These are phyloP conservation scores for Neotropicomus parvogracilis DNA, from an alignment of 1,284 basidiomycete species.

Conservation along the genomic window DNA sequence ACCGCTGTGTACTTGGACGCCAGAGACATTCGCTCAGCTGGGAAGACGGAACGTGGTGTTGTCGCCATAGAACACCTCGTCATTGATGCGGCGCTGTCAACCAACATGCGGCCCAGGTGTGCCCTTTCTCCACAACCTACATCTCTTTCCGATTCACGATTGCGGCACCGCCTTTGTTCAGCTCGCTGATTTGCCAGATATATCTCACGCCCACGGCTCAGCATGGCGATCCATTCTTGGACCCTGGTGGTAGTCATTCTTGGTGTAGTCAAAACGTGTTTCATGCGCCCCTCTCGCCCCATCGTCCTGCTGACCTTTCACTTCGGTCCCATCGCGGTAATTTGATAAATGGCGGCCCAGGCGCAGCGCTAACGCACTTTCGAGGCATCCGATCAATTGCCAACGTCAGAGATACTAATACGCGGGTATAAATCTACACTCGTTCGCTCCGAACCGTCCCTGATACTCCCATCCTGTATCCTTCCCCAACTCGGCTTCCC, in stretches of 20 bases:
- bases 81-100: constrained; percentile 33
- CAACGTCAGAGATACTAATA: constrained; percentile 30
- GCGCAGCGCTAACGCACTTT: constrained; percentile 30
- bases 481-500: constrained; percentile 18
- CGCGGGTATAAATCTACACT: constrained; percentile 32
- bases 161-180: constrained; percentile 24
- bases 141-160: constrained; percentile 23
- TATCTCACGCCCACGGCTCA: constrained; percentile 21
- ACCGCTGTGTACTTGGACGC: too few relatives aligned
- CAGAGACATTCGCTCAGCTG: too few relatives aligned
- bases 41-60: constrained; percentile 28
- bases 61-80: constrained; percentile 31
- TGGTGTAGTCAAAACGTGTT: constrained; percentile 33
- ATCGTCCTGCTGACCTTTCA: constrained; percentile 24
- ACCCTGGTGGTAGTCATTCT: constrained; percentile 9
- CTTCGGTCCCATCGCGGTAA: constrained; percentile 28
- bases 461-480: constrained; percentile 26
- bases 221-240: constrained; percentile 27
- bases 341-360: constrained; percentile 35
- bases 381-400: constrained; percentile 32
- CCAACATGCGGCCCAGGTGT: constrained; percentile 34
- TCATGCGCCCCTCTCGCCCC: constrained; percentile 28
- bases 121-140: constrained; percentile 26
- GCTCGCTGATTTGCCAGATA: constrained; percentile 34
- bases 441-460: constrained; percentile 22